A percentile compares a stretch with the other conserved stretches of the same genome.
Evolutionary conservation across 179 eudicot species (phyloP).

Genomic region (Drosera spatulata): DNA sequence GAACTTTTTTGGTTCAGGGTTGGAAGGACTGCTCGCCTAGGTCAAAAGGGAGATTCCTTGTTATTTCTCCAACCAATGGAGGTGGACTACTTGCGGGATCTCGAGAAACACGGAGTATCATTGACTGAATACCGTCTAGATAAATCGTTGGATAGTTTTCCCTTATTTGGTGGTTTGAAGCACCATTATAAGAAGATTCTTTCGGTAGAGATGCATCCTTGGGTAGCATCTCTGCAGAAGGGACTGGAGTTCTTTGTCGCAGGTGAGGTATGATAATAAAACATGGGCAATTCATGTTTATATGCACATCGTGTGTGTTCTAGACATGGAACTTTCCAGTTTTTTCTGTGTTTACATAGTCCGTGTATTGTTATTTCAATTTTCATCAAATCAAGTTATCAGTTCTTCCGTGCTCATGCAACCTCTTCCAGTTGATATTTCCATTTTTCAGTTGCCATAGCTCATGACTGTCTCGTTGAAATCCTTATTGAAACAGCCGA

Average conservation of each 20-base stretch:
- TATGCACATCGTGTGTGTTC: too few relatives aligned
- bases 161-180: slow-evolving; percentile 35
- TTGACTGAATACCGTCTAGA: slow-evolving; percentile 67
- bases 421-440: too few relatives aligned
- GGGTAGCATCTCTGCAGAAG: slow-evolving; percentile 68
- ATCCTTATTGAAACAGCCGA: slow-evolving; percentile 24
- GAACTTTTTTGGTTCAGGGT: slow-evolving; percentile 52
- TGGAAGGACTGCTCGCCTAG: slow-evolving; percentile 98
- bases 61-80: slow-evolving; percentile 84
- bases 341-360: too few relatives aligned
- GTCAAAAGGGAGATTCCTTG: slow-evolving; percentile 83
- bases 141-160: slow-evolving; percentile 69
- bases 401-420: too few relatives aligned
- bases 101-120: slow-evolving; percentile 71
- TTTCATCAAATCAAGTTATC: too few relatives aligned
- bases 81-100: slow-evolving; percentile 66
- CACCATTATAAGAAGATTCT: slow-evolving; percentile 42
- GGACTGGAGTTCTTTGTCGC: slow-evolving; percentile 52
- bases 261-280: slow-evolving; percentile 34
- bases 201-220: slow-evolving; percentile 85
- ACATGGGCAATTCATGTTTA: too few relatives aligned
- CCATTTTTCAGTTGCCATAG: too few relatives aligned
- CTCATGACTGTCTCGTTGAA: too few relatives aligned
- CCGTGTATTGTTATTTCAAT: too few relatives aligned
- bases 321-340: too few relatives aligned